These are phyloP conservation scores for Alternaria panax DNA, from an alignment of 2,329 filamentous ascomycete species.

Conservation along the genomic window DNA sequence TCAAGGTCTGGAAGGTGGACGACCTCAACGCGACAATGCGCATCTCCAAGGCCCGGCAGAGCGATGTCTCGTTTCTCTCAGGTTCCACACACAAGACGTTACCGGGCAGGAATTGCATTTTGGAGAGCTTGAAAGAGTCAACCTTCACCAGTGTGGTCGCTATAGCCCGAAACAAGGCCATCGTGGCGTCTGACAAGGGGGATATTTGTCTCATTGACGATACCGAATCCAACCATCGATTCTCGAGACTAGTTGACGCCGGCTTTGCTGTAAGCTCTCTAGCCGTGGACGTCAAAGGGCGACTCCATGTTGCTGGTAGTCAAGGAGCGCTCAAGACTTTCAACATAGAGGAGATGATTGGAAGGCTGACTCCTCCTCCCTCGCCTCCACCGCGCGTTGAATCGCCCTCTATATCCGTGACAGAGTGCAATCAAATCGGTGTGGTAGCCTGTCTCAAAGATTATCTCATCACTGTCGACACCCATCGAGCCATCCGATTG, in stretches of 20 bases:
- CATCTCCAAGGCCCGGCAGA: constrained; percentile 41
- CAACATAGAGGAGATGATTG: constrained; percentile 46
- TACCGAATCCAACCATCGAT: constrained; percentile 71
- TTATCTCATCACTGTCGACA: constrained; percentile 67
- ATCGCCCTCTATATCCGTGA: constrained; percentile 41
- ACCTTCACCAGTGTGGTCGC: constrained; percentile 81
- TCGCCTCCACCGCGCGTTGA: constrained; percentile 46
- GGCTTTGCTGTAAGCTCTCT: constrained; percentile 75
- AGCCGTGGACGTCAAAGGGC: constrained; percentile 63
- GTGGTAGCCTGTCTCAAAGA: constrained; percentile 50
- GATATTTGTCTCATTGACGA: constrained; percentile 91
- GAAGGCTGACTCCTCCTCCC: constrained; percentile 41
- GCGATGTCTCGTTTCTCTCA: constrained; percentile 54
- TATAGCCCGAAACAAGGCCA: constrained; percentile 75
- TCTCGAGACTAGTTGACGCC: constrained; percentile 70
- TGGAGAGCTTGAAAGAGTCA: constrained; percentile 81
- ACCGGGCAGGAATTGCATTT: constrained; percentile 83
- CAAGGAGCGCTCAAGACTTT: constrained; percentile 64
- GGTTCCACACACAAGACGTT: constrained; percentile 67
- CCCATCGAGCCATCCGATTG: constrained; percentile 73
- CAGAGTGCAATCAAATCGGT: constrained; percentile 42
- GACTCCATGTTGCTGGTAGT: constrained; percentile 73
- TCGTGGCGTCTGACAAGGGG: constrained; percentile 86
- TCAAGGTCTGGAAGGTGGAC: constrained; percentile 91
- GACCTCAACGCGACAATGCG: constrained; percentile 65